Base-by-base conservation (phyloP, 208 protist species). In the Crithidia brevicula region DNA sequence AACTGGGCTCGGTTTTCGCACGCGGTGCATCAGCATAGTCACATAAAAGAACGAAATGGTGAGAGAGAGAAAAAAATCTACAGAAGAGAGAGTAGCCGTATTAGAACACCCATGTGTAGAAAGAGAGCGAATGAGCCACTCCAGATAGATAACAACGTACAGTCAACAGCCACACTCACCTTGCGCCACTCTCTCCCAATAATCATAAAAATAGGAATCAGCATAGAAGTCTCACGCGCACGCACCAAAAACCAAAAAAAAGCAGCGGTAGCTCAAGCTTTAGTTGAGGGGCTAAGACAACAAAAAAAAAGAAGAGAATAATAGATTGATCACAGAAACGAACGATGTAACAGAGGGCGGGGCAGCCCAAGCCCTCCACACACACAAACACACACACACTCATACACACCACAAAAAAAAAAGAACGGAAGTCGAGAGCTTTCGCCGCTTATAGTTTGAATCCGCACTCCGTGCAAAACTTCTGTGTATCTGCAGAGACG, bases 391-490 rank as follows among this genome's bases (percentile, higher is more conserved):
- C 25, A 40, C 36, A 40, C 36, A 40, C 15, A 40, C 36, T 40
- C 36, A 40, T 13, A 40, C 36, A 40, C 36, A 7, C 3, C 42
- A 47, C 16, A 47, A 10, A 60, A 60, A 47, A 8, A 36, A 36
- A 11, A 36, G 4, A 5, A 54, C 6, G 8, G 28, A 8, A 3
- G 20, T 20, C 46, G 46, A 47, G 7, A 50, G 10, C 40, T 27
- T 50, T 30, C 38, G 11, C 45, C 5, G 65, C 31, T 54, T 31
- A 33, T 38, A 92, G 33, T 64, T 88, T 91, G 56, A 67, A 63
- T 11, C 90, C 90, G 43, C 90, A 95, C 27, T 74, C 56, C 16
- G 65, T 62, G 49, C 90, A 95, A 64, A 93, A 95, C 23, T 75
- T 78, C 28, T 86, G 79, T 0, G 57, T 64, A 0, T 50, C 34